These are phyloP conservation scores for Aureobasidium leucospermi DNA, from an alignment of 2,329 filamentous ascomycete species.

Conservation along the genomic window DNA sequence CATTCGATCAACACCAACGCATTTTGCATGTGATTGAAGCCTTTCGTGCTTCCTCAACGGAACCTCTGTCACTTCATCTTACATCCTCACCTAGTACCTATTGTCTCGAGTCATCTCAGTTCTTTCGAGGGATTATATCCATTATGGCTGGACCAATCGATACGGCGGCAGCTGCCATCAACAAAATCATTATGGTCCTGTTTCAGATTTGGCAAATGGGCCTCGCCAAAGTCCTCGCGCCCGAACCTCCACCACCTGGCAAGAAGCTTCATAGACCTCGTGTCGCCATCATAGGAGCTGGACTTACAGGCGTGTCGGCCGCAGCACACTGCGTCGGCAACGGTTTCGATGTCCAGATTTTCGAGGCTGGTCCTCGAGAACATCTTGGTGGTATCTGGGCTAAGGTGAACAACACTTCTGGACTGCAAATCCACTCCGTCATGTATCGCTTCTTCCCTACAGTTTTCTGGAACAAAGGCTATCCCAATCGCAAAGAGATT, in stretches of 20 bases:
- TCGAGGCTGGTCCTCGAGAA: constrained; percentile 62
- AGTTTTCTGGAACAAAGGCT: constrained; percentile 66
- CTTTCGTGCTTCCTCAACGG: background rate
- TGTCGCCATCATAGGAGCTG: constrained; percentile 41
- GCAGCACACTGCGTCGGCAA: constrained; percentile 79
- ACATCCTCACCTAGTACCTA: background rate
- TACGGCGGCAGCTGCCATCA: constrained; percentile 21
- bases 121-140: background rate
- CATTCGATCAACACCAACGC: background rate
- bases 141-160: constrained; percentile 3
- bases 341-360: constrained; percentile 74
- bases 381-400: constrained; percentile 75
- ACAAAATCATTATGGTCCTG: constrained; percentile 48
- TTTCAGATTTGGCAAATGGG: constrained; percentile 61
- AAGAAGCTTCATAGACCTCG: constrained; percentile 52
- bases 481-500: constrained; percentile 70
- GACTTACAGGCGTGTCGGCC: constrained; percentile 66
- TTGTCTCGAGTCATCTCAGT: background rate
- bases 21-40: background rate
- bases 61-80: background rate
- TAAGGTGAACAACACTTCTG: constrained; percentile 71
- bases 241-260: constrained; percentile 56
- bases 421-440: constrained; percentile 73
- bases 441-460: constrained; percentile 88
- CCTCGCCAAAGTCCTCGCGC: constrained; percentile 58